phyloP scores from a whole-genome alignment of 306 rosid species.

The Prunus campanulata region DNA sequence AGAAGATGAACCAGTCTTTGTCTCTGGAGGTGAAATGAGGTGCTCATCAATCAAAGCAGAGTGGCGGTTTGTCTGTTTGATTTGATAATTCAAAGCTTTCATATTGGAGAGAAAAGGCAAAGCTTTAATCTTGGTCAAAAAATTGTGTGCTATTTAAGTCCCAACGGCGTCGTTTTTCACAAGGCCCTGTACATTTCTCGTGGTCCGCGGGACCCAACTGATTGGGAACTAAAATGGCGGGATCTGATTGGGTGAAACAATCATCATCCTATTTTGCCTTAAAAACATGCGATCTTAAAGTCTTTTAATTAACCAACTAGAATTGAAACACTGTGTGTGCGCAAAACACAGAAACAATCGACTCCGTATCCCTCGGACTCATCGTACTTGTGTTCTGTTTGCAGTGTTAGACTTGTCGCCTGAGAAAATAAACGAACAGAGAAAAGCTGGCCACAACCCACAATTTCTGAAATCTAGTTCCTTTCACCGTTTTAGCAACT shows the following conservation, averaged over 20 bases:
- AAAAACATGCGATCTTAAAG: constrained; percentile 11
- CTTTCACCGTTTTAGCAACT: constrained; percentile 1
- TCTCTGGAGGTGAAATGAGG: constrained; percentile 3
- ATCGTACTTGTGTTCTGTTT: constrained; percentile 17
- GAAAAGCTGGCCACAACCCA: background rate
- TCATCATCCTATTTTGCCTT: background rate
- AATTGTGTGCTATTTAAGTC: background rate
- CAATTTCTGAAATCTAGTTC: constrained; percentile 4
- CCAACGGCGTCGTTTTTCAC: background rate
- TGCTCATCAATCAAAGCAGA: constrained; percentile 5
- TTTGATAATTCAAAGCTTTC: background rate
- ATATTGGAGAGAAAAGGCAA: background rate
- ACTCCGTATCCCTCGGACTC: constrained; percentile 34
- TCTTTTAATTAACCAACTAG: background rate
- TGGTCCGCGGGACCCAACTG: constrained; percentile 8
- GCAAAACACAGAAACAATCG: background rate
- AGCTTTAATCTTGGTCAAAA: background rate
- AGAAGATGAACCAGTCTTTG: constrained; percentile 12
- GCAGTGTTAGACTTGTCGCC: background rate
- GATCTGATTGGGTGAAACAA: constrained; percentile 16
- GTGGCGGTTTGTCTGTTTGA: background rate
- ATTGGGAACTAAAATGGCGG: constrained; percentile 9
- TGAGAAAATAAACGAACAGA: background rate
- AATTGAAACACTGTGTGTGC: background rate
- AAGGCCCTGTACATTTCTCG: background rate